Conservation (phyloP, 495 filamentous ascomycete species). For the Tuber magnatum region DNA sequence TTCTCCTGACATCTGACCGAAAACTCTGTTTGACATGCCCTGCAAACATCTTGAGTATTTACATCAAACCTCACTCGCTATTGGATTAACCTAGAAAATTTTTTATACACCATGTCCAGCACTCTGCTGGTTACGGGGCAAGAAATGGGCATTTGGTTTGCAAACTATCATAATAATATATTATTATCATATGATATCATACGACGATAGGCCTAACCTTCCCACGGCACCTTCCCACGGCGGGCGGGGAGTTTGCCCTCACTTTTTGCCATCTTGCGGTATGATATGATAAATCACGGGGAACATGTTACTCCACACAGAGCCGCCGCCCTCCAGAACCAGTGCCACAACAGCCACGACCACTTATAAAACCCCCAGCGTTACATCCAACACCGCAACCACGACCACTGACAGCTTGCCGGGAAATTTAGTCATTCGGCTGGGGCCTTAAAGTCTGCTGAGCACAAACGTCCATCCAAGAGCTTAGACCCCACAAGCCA, state of each 20-base stretch:
- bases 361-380: not conserved
- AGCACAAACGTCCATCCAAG: not conserved
- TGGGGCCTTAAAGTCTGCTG: not conserved
- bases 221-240: not conserved
- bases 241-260: not conserved
- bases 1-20: not conserved
- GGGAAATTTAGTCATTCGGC: not conserved
- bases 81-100: not conserved
- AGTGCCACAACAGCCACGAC: constrained; percentile 1
- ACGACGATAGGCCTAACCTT: not conserved
- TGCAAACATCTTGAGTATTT: not conserved
- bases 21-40: not conserved
- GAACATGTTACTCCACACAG: not conserved
- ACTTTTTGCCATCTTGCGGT: not conserved
- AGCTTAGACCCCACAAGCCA: not conserved
- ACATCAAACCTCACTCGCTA: not conserved
- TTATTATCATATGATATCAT: no score
- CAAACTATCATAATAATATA: not conserved
- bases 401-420: not conserved
- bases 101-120: not conserved
- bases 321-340: not conserved
- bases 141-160: not conserved
- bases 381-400: constrained; percentile 2
- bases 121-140: not conserved
- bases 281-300: not conserved